A percentile compares a stretch with the other conserved stretches of the same genome.
These are phyloP conservation scores for Naganishia friedmannii DNA, from an alignment of 768 basidiomycete species.

Conservation along the genomic window DNA sequence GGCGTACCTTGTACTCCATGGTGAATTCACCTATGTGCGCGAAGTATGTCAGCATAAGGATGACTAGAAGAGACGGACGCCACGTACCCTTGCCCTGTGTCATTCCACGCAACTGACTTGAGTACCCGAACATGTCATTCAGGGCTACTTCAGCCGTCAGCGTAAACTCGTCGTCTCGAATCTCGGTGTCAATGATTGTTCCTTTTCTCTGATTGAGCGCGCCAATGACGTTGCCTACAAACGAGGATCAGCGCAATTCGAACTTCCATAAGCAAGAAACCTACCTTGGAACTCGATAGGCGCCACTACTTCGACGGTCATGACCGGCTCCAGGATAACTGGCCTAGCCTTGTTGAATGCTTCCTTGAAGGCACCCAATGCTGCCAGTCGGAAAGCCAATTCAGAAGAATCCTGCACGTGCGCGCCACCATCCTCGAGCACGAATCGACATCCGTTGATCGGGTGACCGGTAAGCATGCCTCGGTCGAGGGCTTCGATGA, in stretches of 20 bases:
- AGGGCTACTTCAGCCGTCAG: slow-evolving; percentile 84
- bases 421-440: slow-evolving; percentile 85
- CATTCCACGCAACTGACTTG: slow-evolving; percentile 81
- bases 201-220: slow-evolving; percentile 88
- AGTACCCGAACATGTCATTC: slow-evolving; percentile 99
- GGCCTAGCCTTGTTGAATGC: slow-evolving; percentile 72
- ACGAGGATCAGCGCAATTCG: background rate
- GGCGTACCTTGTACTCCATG: slow-evolving; percentile 59
- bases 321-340: slow-evolving; percentile 92
- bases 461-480: slow-evolving; percentile 83
- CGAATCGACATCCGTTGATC: slow-evolving; percentile 77
- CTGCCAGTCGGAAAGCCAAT: slow-evolving; percentile 85
- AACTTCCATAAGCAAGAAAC: background rate
- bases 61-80: slow-evolving; percentile 58
- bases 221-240: slow-evolving; percentile 78
- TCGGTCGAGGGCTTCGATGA: slow-evolving; percentile 88
- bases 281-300: slow-evolving; percentile 84
- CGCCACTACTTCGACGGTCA: slow-evolving; percentile 95
- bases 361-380: slow-evolving; percentile 89
- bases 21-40: slow-evolving; percentile 54
- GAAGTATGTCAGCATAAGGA: background rate
- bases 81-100: slow-evolving; percentile 97
- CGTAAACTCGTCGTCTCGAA: slow-evolving; percentile 95
- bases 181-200: slow-evolving; percentile 91
- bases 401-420: slow-evolving; percentile 96